Evolutionary conservation across 345 rosid species (phyloP).

Genomic region (Turritis glabra): DNA sequence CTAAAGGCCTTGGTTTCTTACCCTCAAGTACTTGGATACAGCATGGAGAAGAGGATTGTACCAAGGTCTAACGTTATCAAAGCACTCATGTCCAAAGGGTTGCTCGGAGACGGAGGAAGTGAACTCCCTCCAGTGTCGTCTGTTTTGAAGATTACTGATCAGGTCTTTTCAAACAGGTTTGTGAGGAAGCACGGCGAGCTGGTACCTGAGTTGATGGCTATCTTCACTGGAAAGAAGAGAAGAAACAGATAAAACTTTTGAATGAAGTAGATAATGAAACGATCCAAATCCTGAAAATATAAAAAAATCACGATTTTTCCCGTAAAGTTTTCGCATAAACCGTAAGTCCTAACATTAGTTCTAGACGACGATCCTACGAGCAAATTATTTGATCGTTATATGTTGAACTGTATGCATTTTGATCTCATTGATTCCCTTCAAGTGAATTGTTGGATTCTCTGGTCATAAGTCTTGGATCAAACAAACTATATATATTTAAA

Average conservation of each 20-base stretch:
- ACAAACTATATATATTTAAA: background rate
- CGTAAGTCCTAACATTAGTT: background rate
- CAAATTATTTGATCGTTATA: background rate
- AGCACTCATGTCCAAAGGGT: slow-evolving; percentile 28
- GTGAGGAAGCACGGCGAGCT: slow-evolving; percentile 6
- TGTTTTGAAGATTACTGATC: background rate
- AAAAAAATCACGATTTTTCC: background rate
- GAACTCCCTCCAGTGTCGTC: background rate
- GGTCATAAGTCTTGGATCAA: background rate
- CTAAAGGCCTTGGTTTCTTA: background rate
- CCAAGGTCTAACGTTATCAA: slow-evolving; percentile 37
- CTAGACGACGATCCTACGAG: background rate
- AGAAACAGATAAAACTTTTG: too few species aligned
- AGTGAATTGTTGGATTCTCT: slow-evolving; percentile 14
- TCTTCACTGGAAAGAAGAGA: too few species aligned
- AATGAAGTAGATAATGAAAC: background rate
- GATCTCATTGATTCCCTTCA: background rate
- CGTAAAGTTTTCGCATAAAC: background rate
- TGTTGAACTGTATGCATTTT: background rate
- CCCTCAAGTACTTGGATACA: slow-evolving; percentile 26
- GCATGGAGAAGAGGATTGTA: slow-evolving; percentile 38
- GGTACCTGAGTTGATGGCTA: slow-evolving; percentile 4
- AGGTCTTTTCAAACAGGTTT: background rate
- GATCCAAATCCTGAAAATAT: background rate
- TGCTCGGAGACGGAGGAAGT: background rate